Base-by-base conservation (phyloP, 2,329 filamentous ascomycete species). In the Alternaria hordeiaustralica region DNA sequence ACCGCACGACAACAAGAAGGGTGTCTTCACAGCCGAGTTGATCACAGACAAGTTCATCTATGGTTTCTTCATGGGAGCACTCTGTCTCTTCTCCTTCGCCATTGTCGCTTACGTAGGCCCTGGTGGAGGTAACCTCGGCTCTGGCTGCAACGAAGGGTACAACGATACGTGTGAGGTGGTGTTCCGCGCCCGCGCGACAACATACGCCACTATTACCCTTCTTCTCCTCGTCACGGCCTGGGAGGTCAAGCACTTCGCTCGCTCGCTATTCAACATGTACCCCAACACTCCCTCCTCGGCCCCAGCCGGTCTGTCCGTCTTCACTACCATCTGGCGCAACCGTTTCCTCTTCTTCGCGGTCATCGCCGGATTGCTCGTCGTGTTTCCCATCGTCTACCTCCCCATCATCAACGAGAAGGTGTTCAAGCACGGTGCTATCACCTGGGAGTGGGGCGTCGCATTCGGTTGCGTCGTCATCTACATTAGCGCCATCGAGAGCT, bases 41-140 rank as follows among this genome's bases (percentile, higher is more conserved):
- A 83, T 84, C 65, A 76, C 78, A 30, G 82, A 84, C 70, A 84
- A 83, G 61, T 82, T 84, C 73, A 80, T 84, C 72, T 84, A 84
- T 66, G 82, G 82, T 30, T 79, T 79, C 57, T 83, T 79, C 72
- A 83, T 84, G 80, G 82, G 81, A 47, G 69, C 74, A 0, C 76
- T 84, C 0, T 84, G 82, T 64, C 79, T 84, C 10, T 78, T 76
- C 54, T 78, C 79, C n/a, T 84, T 82, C 70, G 77, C 80, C 49
- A 78, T 82, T 44, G 82, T 84, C 43, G 80, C 80, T 2, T 84
- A 82, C 61, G 74, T 72, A 36, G 82, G 81, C 7, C 78, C 77
- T 30, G 81, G 80, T 7, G 73, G 80, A 51, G 81, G 81, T 20
- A 75, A 82, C 41, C 76, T 84, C 1, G 82, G 82, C 6, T 65